Evolutionary conservation across 257 asterid genomes (phyloP).

Genomic region (Linderniella brevidens): DNA sequence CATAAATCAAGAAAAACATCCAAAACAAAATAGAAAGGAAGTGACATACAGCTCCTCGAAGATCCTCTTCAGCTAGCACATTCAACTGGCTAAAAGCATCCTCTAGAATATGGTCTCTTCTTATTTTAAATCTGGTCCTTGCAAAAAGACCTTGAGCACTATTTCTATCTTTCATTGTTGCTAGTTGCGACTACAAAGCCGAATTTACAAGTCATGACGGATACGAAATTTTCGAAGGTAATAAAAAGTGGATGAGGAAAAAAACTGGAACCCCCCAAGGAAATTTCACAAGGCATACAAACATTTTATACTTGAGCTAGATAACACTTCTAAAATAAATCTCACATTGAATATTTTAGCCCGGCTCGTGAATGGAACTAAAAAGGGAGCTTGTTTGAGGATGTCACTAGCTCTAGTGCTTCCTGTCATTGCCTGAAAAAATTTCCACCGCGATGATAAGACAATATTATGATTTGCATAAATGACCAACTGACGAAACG

Average conservation of each 20-base stretch:
- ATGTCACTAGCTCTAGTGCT: slow-evolving; percentile 72
- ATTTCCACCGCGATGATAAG: slow-evolving; percentile 10
- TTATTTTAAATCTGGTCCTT: slow-evolving; percentile 65
- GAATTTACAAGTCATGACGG: slow-evolving; percentile 12
- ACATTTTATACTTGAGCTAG: slow-evolving; percentile 4
- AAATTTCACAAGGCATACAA: slow-evolving; percentile 3
- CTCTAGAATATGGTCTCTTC: slow-evolving; percentile 77
- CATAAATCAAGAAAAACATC: background rate
- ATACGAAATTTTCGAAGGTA: background rate
- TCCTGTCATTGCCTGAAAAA: slow-evolving; percentile 63
- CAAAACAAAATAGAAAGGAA: slow-evolving; percentile 1
- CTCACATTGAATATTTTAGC: slow-evolving; percentile 80
- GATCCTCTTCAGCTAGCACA: slow-evolving; percentile 69
- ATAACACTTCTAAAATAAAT: slow-evolving; percentile 6
- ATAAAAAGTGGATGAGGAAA: too few species aligned
- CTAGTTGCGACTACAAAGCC: slow-evolving; percentile 62
- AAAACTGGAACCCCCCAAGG: too few species aligned
- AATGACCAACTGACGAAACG: slow-evolving; percentile 3
- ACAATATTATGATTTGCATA: background rate
- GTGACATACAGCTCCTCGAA: slow-evolving; percentile 62
- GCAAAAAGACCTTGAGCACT: slow-evolving; percentile 36
- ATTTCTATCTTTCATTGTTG: slow-evolving; percentile 40
- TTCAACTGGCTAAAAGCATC: slow-evolving; percentile 83
- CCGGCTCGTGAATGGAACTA: slow-evolving; percentile 92
- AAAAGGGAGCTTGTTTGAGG: slow-evolving; percentile 85